These are phyloP conservation scores for Lyophyllum shimeji DNA, from an alignment of 768 basidiomycete genomes.

Conservation along the genomic window DNA sequence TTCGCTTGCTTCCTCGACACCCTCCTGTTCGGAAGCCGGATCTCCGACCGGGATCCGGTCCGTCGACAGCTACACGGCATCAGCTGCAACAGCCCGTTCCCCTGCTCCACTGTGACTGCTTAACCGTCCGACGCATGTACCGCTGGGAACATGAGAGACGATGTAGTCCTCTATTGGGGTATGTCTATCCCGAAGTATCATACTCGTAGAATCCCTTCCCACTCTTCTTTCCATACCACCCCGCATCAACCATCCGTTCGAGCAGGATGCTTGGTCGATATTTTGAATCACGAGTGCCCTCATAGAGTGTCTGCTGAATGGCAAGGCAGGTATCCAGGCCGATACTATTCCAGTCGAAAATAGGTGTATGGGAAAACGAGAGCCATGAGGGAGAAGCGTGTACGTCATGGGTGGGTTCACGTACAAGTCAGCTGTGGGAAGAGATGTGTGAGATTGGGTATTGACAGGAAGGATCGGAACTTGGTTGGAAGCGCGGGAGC, in stretches of 20 bases:
- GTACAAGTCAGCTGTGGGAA: conserved; percentile 54
- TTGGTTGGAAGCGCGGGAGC: neutral
- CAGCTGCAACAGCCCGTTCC: no score
- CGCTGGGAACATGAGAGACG: no score
- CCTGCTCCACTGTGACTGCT: no score
- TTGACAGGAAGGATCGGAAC: neutral
- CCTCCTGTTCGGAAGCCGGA: no score
- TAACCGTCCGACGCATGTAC: no score
- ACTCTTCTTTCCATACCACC: conserved; percentile 90
- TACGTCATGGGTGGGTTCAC: conserved; percentile 19
- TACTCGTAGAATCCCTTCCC: conserved; percentile 97
- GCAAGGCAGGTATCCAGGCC: conserved; percentile 97
- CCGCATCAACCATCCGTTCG: conserved; percentile 95
- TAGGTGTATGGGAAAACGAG: conserved; percentile 2
- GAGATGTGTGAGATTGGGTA: conserved; percentile 1
- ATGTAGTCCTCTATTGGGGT: no score
- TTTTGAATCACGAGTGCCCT: conserved; percentile 90
- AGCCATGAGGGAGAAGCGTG: neutral
- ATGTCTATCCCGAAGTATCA: conserved; percentile 19
- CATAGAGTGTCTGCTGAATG: conserved; percentile 87
- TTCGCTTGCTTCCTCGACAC: neutral
- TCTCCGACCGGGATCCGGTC: no score
- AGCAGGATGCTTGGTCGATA: conserved; percentile 90
- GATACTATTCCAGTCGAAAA: conserved; percentile 55
- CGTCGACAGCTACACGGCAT: no score